These are phyloP conservation scores for Xerocomus potaroensis DNA, from an alignment of 768 basidiomycete species.

Conservation along the genomic window DNA sequence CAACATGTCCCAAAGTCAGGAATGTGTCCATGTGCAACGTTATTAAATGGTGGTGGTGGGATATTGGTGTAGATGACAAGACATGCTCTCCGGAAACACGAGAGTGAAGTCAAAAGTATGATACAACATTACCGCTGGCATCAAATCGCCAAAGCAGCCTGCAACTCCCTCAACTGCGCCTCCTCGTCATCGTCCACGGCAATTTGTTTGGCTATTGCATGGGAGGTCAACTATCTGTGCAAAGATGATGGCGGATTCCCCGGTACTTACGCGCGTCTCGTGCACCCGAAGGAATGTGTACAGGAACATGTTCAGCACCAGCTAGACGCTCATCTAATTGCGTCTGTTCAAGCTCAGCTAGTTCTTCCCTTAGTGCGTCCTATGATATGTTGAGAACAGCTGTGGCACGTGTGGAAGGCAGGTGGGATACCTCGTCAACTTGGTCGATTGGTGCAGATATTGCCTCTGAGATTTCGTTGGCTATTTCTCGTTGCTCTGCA, in stretches of 20 bases:
- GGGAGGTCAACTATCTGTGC: constrained; percentile 4
- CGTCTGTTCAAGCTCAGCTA: constrained; percentile 87
- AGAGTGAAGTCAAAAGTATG: constrained; percentile 6
- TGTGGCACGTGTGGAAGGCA: background rate
- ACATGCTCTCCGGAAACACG: constrained; percentile 16
- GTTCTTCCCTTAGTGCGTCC: constrained; percentile 75
- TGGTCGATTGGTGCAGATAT: constrained; percentile 69
- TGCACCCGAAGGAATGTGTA: constrained; percentile 71
- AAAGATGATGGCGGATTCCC: background rate
- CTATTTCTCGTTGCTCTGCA: constrained; percentile 86
- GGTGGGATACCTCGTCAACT: constrained; percentile 64
- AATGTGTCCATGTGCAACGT: constrained; percentile 19
- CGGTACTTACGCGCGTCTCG: constrained; percentile 46
- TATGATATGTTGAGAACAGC: constrained; percentile 31
- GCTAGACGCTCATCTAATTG: constrained; percentile 79
- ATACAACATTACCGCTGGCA: constrained; percentile 10
- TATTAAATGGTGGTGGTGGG: constrained; percentile 30
- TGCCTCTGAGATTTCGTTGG: constrained; percentile 86
- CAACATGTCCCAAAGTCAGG: constrained; percentile 19
- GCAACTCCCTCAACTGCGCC: constrained; percentile 80
- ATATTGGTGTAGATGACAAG: constrained; percentile 32
- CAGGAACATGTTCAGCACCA: constrained; percentile 85
- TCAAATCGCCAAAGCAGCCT: constrained; percentile 84
- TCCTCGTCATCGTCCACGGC: constrained; percentile 89
- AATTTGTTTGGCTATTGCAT: constrained; percentile 28